These are phyloP conservation scores for Hippophae rhamnoides DNA, from an alignment of 306 rosid genomes.

Conservation along the genomic window DNA sequence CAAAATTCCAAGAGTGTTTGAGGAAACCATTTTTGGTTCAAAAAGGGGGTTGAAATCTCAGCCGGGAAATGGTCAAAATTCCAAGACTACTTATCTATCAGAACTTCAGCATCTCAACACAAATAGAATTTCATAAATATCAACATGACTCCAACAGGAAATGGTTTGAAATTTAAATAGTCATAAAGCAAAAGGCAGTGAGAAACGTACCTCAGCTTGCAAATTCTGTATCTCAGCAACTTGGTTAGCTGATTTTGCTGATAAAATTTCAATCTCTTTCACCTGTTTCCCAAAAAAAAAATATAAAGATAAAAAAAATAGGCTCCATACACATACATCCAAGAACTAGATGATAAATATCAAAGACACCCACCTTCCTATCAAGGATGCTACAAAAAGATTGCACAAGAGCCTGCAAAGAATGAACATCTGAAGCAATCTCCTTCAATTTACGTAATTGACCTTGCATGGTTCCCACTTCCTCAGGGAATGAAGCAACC, in stretches of 20 bases:
- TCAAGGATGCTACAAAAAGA: constrained; percentile 66
- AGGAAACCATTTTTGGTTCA: too few relatives aligned
- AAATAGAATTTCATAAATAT: too few relatives aligned
- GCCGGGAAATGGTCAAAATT: too few relatives aligned
- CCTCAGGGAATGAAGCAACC: constrained; percentile 87
- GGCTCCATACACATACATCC: constrained; percentile 15
- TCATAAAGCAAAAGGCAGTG: neutral
- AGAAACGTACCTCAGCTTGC: constrained; percentile 51
- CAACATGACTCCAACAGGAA: too few relatives aligned
- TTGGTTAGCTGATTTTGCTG: constrained; percentile 49
- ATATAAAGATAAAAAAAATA: neutral
- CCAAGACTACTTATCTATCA: too few relatives aligned
- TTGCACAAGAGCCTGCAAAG: constrained; percentile 73
- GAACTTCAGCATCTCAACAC: too few relatives aligned
- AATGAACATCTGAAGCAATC: constrained; percentile 80
- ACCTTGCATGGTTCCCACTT: constrained; percentile 85
- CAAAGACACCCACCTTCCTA: constrained; percentile 59
- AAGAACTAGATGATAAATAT: constrained; percentile 9
- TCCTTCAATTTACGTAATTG: constrained; percentile 72
- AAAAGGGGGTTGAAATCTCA: too few relatives aligned
- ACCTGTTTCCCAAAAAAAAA: constrained; percentile 29
- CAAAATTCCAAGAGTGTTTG: too few relatives aligned
- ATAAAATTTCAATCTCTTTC: constrained; percentile 54
- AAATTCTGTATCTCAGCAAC: constrained; percentile 54
- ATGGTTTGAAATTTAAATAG: too few relatives aligned